A percentile compares a stretch with the other conserved stretches of the same genome.
Evolutionary conservation across 805 yeast genomes (phyloP).

Genomic region (Kuraishia borneana): DNA sequence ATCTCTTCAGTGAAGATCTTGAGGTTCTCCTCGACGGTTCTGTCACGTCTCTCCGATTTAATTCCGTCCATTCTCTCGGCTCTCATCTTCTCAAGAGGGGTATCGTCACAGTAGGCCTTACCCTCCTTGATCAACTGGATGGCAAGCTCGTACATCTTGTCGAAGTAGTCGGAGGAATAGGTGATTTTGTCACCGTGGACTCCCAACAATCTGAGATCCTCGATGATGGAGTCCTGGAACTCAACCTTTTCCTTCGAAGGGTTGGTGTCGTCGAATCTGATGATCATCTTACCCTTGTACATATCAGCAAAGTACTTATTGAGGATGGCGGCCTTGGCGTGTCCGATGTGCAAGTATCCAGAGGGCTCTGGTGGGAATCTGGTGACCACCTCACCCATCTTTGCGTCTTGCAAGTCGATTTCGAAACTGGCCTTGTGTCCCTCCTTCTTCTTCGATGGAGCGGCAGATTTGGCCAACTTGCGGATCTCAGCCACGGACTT

Average conservation of each 20-base stretch:
- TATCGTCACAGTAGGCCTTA: constrained; percentile 95
- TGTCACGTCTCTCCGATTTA: constrained; percentile 83
- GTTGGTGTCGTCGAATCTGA: constrained; percentile 96
- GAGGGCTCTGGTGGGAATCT: constrained; percentile 99
- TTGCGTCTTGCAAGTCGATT: constrained; percentile 86
- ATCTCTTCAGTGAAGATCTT: constrained; percentile 79
- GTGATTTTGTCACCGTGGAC: constrained; percentile 85
- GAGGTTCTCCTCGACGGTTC: constrained; percentile 87
- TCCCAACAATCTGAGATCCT: constrained; percentile 84
- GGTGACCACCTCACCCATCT: constrained; percentile 90
- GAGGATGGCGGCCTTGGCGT: constrained; percentile 95
- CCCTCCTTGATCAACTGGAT: constrained; percentile 87
- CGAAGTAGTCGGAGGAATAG: constrained; percentile 89
- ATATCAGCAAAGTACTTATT: constrained; percentile 94
- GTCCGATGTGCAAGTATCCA: constrained; percentile 98
- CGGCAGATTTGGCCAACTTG: constrained; percentile 37
- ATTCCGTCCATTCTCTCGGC: constrained; percentile 98
- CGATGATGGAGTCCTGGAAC: constrained; percentile 87
- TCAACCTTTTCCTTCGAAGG: constrained; percentile 95
- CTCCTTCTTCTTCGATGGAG: constrained; percentile 61
- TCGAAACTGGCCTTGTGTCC: constrained; percentile 91
- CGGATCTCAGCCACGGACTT: constrained; percentile 65
- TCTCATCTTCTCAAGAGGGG: constrained; percentile 91
- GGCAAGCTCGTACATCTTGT: constrained; percentile 81
- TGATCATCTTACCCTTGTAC: constrained; percentile 92